Evolutionary conservation across 2,329 filamentous ascomycete genomes (phyloP), one percentile per base, ranked within the genome.

Genomic region (Apiospora sp.): DNA sequence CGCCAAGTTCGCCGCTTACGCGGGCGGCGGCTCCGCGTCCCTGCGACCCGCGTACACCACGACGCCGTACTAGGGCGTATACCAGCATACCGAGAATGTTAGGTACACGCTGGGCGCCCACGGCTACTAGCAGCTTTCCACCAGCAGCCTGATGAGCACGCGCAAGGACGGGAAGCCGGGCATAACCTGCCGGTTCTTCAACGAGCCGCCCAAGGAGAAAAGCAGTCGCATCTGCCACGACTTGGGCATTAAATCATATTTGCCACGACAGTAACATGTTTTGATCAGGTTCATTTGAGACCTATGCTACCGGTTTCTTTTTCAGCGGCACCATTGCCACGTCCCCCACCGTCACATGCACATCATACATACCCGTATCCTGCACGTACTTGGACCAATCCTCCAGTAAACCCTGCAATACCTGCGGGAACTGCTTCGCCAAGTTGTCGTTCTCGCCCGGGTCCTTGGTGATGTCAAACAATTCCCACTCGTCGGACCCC

Each of bases 31-130:
- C 14, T 81, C 79, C 0, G 72, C 81, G 8, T 85, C 86, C 0
- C 80, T 78, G 1, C 92, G 89, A 78, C 85, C 88, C 1, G 86
- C 91, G 61, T 91, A 91, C 14, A 88, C 87, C 48, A 90, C 92
- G 78, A 90, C 89, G 0, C 90, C 92, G 81, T 90, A 90, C 77
- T 85, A 91, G 74, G 84, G 92, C 1, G 91, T 91, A 0, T 7
- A 88, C 89, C 0, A 82, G 82, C 1, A 81, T 86, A 10, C 83
- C 89, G 64, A 88, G 84, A 75, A 86, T 87, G 0, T 80, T 82
- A 46, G 16, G 43, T 0, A 83, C 87, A 43, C 89, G 14, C 27
- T 58, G 22, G 51, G 51, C 51, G 51, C 51, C 1, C 51, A 89
- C 43, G 85, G 87, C 75, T 79, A 82, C 1, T 91, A 91, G 2